These are phyloP conservation scores for Podospora anserina DNA, from an alignment of 495 filamentous ascomycete genomes.

Conservation along the genomic window DNA sequence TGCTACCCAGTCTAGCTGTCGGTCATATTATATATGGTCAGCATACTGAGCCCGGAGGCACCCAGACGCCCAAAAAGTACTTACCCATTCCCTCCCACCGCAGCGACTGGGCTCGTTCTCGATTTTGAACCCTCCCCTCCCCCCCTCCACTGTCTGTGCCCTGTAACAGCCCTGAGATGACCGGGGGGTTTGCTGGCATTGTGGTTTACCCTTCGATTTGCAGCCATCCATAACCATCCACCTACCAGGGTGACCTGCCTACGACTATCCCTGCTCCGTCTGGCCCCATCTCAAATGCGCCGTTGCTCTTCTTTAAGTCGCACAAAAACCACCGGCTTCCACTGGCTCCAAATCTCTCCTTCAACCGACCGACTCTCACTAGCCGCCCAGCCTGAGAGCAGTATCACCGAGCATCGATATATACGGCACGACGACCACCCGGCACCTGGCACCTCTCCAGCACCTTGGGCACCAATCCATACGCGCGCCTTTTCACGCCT, in stretches of 20 bases:
- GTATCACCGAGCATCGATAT: constrained; percentile 15
- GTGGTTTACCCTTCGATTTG: constrained; percentile 36
- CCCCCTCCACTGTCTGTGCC: constrained; percentile 21
- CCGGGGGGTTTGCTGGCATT: constrained; percentile 36
- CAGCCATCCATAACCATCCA: constrained; percentile 30
- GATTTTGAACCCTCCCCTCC: constrained; percentile 3
- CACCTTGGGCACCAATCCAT: constrained; percentile 17
- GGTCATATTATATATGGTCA: no score
- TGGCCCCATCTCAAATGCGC: constrained; percentile 39
- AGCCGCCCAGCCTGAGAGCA: constrained; percentile 20
- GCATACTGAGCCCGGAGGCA: no score
- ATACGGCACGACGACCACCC: constrained; percentile 20
- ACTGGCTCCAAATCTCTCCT: constrained; percentile 46
- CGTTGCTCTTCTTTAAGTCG: constrained; percentile 42
- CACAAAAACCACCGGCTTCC: constrained; percentile 51
- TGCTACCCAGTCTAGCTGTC: constrained; percentile 17
- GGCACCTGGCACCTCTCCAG: constrained; percentile 4
- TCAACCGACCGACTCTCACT: constrained; percentile 34
- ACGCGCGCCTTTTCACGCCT: constrained; percentile 4
- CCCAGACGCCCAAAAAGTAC: constrained; percentile 19
- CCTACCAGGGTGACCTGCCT: constrained; percentile 35
- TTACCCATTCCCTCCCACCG: constrained; percentile 21
- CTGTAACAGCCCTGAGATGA: constrained; percentile 28
- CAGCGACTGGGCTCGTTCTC: constrained; percentile 9
- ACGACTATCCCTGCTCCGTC: constrained; percentile 38